Base-by-base conservation (phyloP, 257 asterid species). In the Solanum rostratum region DNA sequence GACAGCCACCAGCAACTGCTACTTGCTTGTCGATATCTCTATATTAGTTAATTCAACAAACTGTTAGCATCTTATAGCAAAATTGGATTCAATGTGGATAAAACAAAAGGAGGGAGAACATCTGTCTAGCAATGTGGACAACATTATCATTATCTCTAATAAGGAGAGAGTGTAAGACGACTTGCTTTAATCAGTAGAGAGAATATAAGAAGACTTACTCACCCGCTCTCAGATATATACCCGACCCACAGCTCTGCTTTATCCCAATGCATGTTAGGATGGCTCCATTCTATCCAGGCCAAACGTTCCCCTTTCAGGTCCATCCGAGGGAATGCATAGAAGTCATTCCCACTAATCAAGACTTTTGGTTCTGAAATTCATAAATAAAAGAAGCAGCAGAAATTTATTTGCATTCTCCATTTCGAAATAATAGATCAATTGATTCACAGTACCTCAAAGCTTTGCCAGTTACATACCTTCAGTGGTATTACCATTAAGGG, bases 221-320 rank as follows among this genome's bases (percentile, higher is more conserved):
- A 73, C 82, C 82, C 62, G 10, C 20, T 76, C 62, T 76, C 62
- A 49, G 82, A 76, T 46, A 76, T 76, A 27, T 76, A 76, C 27
- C 82, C 82, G 2, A 76, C 62, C 82, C 82, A 49, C 49, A 49
- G 82, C 16, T 76, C 45, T 76, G 82, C 62, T 76, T 76, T 76
- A 49, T 49, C 82, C 62, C 62, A 76, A 27, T 76, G 82, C 82
- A 49, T 76, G 82, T 76, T 76, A 27, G 62, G 82, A 62, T 76
- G 82, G 62, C 62, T 76, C 82, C 82, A 76, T 76, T 76, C 45
- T 9, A 76, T 49, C 82, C 82, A 76, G 27, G 82, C 82, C 45
- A 76, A 76, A 49, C 82, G 62, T 16, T 76, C 82, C 16, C 82
- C 62, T 50, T 76, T 76, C 13, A 50, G 45, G 1, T 76, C 82